Percentiles rank a stretch among this genome's conserved stretches.
Conservation (phyloP, 768 basidiomycete species). For the Cystobasidium onofrii region DNA sequence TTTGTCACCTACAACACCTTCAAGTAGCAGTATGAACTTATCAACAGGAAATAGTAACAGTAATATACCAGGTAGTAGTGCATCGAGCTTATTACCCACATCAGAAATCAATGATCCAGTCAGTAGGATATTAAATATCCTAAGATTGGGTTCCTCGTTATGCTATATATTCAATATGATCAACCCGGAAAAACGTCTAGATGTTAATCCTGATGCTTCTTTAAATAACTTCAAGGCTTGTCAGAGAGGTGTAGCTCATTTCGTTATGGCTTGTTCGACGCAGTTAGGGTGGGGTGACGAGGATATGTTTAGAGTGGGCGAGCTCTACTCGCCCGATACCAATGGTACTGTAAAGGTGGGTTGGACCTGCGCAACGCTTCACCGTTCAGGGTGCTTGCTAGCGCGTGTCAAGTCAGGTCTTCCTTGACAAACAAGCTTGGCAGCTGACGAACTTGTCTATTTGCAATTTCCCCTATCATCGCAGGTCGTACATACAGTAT, state of each 20-base stretch:
- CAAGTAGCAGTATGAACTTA: not conserved
- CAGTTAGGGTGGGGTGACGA: slow-evolving; percentile 45
- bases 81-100: slow-evolving; percentile 17
- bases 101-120: slow-evolving; percentile 67
- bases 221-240: slow-evolving; percentile 65
- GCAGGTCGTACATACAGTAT: slow-evolving; percentile 13
- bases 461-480: not conserved
- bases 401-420: too few species aligned
- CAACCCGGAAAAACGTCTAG: slow-evolving; percentile 47
- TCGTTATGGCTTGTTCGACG: slow-evolving; percentile 75
- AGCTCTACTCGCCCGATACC: slow-evolving; percentile 77
- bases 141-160: slow-evolving; percentile 83
- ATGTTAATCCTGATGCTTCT: slow-evolving; percentile 60
- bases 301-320: slow-evolving; percentile 69
- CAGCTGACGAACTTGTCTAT: not conserved
- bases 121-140: slow-evolving; percentile 85
- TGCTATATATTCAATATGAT: slow-evolving; percentile 95
- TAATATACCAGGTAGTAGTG: too few species aligned
- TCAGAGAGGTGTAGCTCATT: slow-evolving; percentile 83
- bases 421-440: not conserved
- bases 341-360: slow-evolving; percentile 89
- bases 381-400: not conserved
- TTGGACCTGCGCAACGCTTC: too few species aligned
- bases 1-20: slow-evolving; percentile 1
- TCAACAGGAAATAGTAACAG: too few species aligned